Evolutionary conservation across 2,329 filamentous ascomycete genomes (phyloP).

Genomic region (Alternaria sp.): DNA sequence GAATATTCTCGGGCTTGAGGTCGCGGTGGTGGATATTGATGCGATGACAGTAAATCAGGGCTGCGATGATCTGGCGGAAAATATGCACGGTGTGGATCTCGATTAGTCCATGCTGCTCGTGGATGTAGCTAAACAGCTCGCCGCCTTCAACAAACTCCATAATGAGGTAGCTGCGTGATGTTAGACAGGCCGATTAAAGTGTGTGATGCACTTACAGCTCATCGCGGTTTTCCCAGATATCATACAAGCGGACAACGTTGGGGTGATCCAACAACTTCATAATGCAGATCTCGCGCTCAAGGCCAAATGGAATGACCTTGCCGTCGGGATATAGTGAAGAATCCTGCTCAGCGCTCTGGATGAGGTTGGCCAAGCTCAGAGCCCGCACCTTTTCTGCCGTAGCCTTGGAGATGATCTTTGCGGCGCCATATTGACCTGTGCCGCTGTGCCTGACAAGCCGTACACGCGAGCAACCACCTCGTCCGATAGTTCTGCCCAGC

Average conservation of each 20-base stretch:
- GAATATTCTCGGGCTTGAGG: conserved; percentile 95
- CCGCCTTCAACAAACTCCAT: conserved; percentile 88
- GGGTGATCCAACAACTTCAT: conserved; percentile 96
- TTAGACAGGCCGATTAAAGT: conserved; percentile 23
- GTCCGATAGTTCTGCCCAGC: conserved; percentile 85
- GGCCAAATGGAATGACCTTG: conserved; percentile 80
- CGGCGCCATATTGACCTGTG: conserved; percentile 83
- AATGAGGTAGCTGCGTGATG: conserved; percentile 77
- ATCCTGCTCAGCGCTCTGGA: conserved; percentile 72
- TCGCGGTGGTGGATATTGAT: conserved; percentile 97
- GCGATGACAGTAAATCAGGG: conserved; percentile 89
- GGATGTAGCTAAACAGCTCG: conserved; percentile 89
- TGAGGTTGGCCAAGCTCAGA: conserved; percentile 83
- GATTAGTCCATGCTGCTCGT: conserved; percentile 72
- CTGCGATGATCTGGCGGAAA: conserved; percentile 92
- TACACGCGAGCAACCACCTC: conserved; percentile 88
- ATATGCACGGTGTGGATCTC: conserved; percentile 84
- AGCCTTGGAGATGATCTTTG: conserved; percentile 91
- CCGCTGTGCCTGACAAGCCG: conserved; percentile 81
- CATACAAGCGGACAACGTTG: conserved; percentile 91
- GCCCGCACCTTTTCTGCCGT: conserved; percentile 82
- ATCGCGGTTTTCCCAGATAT: conserved; percentile 96
- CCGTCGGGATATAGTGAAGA: conserved; percentile 63
- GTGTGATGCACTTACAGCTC: conserved; percentile 75
- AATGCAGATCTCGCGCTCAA: conserved; percentile 94